A percentile compares a stretch with the other conserved stretches of the same genome.
Evolutionary conservation across 176 grass and related monocot species (phyloP).

Genomic region (Alopecurus myosuroides): DNA sequence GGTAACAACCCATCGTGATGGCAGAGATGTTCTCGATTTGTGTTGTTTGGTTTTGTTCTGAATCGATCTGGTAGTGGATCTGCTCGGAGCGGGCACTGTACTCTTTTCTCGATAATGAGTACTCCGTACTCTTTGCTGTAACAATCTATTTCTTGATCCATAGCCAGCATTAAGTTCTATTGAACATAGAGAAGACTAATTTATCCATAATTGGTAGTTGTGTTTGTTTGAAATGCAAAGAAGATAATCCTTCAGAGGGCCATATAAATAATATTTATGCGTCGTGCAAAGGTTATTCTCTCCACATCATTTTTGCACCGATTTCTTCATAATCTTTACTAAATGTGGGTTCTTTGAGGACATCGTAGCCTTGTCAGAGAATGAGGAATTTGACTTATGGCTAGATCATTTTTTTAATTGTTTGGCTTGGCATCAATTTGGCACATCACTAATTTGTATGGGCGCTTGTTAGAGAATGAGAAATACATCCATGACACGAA

Average conservation of each 20-base stretch:
- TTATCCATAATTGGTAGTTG: neutral
- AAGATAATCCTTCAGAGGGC: neutral
- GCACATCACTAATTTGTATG: neutral
- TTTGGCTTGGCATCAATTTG: neutral
- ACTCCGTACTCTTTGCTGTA: neutral
- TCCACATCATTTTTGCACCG: neutral
- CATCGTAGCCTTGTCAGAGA: neutral
- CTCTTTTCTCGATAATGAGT: no score
- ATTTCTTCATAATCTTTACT: neutral
- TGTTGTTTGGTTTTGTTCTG: neutral
- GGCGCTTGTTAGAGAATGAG: no score
- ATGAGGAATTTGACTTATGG: neutral
- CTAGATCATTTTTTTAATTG: neutral
- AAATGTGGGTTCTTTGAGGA: neutral
- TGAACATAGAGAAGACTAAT: neutral
- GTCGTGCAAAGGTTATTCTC: neutral
- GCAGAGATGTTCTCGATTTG: neutral
- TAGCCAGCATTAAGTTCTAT: neutral
- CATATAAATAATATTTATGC: neutral
- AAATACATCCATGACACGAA: constrained; percentile 82
- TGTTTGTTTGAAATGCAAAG: neutral
- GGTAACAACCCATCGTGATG: neutral
- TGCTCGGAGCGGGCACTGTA: neutral
- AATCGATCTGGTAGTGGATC: constrained; percentile 30
- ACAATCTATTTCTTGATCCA: constrained; percentile 2